Percentiles rank a stretch among this genome's conserved stretches.
These are phyloP conservation scores for Penicillium robsamsonii DNA, from an alignment of 495 filamentous ascomycete species.

Conservation along the genomic window DNA sequence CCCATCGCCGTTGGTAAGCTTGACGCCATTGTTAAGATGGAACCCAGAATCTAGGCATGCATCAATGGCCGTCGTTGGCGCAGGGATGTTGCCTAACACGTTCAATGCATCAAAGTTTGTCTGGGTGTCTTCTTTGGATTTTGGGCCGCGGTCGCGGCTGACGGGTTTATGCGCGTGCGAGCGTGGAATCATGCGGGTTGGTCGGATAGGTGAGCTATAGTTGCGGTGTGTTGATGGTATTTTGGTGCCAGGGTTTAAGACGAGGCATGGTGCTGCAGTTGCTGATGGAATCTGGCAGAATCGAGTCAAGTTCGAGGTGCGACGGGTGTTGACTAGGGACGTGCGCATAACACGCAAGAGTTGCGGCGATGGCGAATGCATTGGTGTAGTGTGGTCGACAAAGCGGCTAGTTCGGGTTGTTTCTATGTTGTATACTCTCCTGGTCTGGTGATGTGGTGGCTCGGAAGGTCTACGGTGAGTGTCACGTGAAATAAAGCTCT, in stretches of 20 bases:
- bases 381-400: slow-evolving; percentile 15
- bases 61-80: slow-evolving; percentile 80
- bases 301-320: slow-evolving; percentile 19
- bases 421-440: not conserved
- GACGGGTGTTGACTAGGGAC: slow-evolving; percentile 23
- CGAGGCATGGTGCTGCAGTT: slow-evolving; percentile 15
- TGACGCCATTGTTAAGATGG: slow-evolving; percentile 71
- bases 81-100: slow-evolving; percentile 71
- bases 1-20: slow-evolving; percentile 61
- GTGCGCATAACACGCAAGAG: slow-evolving; percentile 45
- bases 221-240: slow-evolving; percentile 23
- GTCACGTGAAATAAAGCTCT: slow-evolving; percentile 3
- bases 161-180: slow-evolving; percentile 40
- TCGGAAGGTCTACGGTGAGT: not conserved
- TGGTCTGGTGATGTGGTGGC: not conserved
- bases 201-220: slow-evolving; percentile 30
- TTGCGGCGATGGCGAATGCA: slow-evolving; percentile 46
- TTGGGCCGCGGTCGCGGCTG: slow-evolving; percentile 56
- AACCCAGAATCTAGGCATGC: slow-evolving; percentile 76
- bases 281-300: slow-evolving; percentile 7
- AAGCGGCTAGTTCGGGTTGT: not conserved
- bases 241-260: slow-evolving; percentile 1
- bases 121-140: slow-evolving; percentile 58
- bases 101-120: slow-evolving; percentile 77
- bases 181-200: slow-evolving; percentile 41